phyloP scores from a whole-genome alignment of 2,329 filamentous ascomycete genomes.

The Aspergillus bombycis region DNA sequence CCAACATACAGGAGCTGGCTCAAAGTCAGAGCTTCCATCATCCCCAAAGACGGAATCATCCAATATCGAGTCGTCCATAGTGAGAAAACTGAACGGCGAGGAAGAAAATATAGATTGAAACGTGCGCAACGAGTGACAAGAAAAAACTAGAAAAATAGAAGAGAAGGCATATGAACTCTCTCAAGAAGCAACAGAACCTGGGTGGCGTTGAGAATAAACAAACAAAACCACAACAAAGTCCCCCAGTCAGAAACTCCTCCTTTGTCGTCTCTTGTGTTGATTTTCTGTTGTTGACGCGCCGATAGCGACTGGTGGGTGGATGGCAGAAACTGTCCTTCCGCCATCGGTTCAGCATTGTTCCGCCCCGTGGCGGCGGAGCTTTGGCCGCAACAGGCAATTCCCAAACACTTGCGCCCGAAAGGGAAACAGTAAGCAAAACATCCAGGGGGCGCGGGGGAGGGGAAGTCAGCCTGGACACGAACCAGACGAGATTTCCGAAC shows the following conservation, averaged over 20 bases:
- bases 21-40: constrained; percentile 63
- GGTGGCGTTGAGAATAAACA: background rate
- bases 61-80: constrained; percentile 48
- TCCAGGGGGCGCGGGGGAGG: constrained; percentile 19
- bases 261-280: constrained; percentile 23
- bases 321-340: constrained; percentile 25
- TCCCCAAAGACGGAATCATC: constrained; percentile 64
- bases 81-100: constrained; percentile 9
- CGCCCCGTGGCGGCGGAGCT: constrained; percentile 20
- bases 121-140: constrained; percentile 12
- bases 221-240: constrained; percentile 6
- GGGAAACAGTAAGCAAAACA: constrained; percentile 26
- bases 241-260: constrained; percentile 9
- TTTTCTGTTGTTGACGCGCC: constrained; percentile 31
- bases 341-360: constrained; percentile 34
- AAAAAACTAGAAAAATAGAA: background rate
- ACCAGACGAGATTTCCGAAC: background rate
- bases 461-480: background rate
- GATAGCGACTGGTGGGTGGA: constrained; percentile 16
- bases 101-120: background rate
- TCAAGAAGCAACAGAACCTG: background rate
- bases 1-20: constrained; percentile 52
- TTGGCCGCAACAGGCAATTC: constrained; percentile 31
- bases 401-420: constrained; percentile 34
- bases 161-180: background rate